phyloP scores from a whole-genome alignment of 495 filamentous ascomycete species.

The Hypoxylon fuscum region DNA sequence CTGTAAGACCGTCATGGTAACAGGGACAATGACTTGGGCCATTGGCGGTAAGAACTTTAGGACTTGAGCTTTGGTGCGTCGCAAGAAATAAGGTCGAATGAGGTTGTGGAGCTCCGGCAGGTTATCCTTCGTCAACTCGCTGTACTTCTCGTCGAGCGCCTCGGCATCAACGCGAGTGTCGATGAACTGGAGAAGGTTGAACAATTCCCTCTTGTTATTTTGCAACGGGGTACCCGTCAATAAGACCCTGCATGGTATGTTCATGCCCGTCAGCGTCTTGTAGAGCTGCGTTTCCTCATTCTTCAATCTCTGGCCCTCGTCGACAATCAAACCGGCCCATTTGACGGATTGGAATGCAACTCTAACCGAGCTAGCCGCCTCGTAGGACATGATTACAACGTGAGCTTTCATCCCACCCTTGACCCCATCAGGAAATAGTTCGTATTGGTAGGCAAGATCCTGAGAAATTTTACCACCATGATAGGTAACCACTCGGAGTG shows the following conservation, averaged over 20 bases:
- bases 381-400: slow-evolving; percentile 94
- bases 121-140: slow-evolving; percentile 78
- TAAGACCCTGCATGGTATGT: slow-evolving; percentile 80
- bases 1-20: slow-evolving; percentile 91
- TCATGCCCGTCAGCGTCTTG: slow-evolving; percentile 71
- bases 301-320: slow-evolving; percentile 96
- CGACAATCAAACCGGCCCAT: slow-evolving; percentile 91
- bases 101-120: slow-evolving; percentile 80
- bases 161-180: slow-evolving; percentile 73
- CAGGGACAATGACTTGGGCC: slow-evolving; percentile 92
- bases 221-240: slow-evolving; percentile 91
- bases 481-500: slow-evolving; percentile 87
- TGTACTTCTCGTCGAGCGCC: slow-evolving; percentile 77
- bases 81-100: slow-evolving; percentile 77
- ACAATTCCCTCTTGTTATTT: slow-evolving; percentile 92
- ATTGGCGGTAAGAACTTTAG: slow-evolving; percentile 90
- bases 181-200: slow-evolving; percentile 94
- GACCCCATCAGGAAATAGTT: slow-evolving; percentile 74
- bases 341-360: slow-evolving; percentile 72
- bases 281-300: slow-evolving; percentile 89
- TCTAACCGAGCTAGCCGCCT: slow-evolving; percentile 76
- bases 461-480: slow-evolving; percentile 79
- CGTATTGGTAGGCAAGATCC: slow-evolving; percentile 74
- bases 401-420: slow-evolving; percentile 76
- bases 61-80: slow-evolving; percentile 87